Conservation (phyloP, 495 filamentous ascomycete genomes). For the Xylaria cubensis region DNA sequence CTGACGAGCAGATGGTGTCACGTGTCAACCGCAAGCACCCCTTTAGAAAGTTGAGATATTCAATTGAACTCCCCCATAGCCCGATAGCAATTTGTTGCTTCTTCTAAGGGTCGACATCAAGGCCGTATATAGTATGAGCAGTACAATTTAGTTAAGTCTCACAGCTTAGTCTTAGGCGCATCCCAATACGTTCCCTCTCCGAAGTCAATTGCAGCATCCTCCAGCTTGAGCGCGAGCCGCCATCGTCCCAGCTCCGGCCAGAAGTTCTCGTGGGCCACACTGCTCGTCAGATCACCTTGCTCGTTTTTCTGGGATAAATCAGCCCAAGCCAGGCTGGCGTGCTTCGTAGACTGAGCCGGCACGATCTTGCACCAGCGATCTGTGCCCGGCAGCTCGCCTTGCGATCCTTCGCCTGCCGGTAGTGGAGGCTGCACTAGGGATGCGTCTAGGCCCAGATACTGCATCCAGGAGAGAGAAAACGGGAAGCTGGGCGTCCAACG, state of each 20-base stretch:
- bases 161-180: slow-evolving; percentile 7
- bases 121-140: not conserved
- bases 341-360: slow-evolving; percentile 34
- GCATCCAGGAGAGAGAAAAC: slow-evolving; percentile 42
- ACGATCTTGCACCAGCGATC: slow-evolving; percentile 42
- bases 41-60: not conserved
- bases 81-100: not conserved
- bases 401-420: slow-evolving; percentile 40
- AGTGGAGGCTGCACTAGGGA: slow-evolving; percentile 54
- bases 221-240: slow-evolving; percentile 51
- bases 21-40: not conserved
- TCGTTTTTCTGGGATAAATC: slow-evolving; percentile 47
- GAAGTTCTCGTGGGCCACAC: slow-evolving; percentile 41
- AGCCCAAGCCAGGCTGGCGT: slow-evolving; percentile 44
- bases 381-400: slow-evolving; percentile 45
- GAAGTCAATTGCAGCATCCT: slow-evolving; percentile 49
- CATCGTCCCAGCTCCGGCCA: slow-evolving; percentile 55
- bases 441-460: slow-evolving; percentile 44
- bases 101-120: not conserved
- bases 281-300: slow-evolving; percentile 20
- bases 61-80: not conserved
- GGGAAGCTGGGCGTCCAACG: slow-evolving; percentile 52
- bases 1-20: not conserved
- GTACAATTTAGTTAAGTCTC: not conserved
- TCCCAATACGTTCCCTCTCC: slow-evolving; percentile 40